phyloP scores from a whole-genome alignment of 345 rosid genomes.

The Salix viminalis region DNA sequence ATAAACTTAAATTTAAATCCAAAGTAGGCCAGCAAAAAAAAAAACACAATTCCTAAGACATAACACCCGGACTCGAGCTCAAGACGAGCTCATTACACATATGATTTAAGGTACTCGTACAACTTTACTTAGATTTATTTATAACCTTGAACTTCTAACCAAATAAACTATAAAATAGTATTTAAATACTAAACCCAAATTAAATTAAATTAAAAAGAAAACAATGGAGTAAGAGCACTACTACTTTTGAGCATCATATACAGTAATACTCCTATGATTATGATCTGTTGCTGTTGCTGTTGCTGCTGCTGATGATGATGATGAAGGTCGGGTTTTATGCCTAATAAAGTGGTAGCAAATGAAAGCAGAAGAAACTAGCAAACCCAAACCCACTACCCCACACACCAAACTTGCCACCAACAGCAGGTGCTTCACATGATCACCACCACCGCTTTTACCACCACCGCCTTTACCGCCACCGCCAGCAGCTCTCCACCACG shows the following conservation, averaged over 20 bases:
- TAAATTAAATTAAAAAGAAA: too few species aligned
- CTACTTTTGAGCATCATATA: neutral
- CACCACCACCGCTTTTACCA: constrained; percentile 10
- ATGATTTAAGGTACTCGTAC: too few species aligned
- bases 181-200: too few species aligned
- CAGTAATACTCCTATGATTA: neutral
- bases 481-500: constrained; percentile 34
- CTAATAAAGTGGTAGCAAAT: constrained; percentile 35
- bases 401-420: constrained; percentile 58
- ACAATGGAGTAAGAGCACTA: neutral
- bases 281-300: too few species aligned
- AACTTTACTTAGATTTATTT: too few species aligned
- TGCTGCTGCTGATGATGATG: neutral
- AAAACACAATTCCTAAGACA: too few species aligned
- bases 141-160: too few species aligned
- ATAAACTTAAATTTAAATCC: too few species aligned
- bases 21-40: too few species aligned
- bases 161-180: too few species aligned
- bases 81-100: too few species aligned
- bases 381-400: constrained; percentile 51
- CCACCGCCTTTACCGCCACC: neutral
- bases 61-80: too few species aligned
- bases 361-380: constrained; percentile 46
- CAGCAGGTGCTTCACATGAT: constrained; percentile 55
- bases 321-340: constrained; percentile 12